These are phyloP conservation scores for Citrullus colocynthis DNA, from an alignment of 306 rosid genomes.

Conservation along the genomic window DNA sequence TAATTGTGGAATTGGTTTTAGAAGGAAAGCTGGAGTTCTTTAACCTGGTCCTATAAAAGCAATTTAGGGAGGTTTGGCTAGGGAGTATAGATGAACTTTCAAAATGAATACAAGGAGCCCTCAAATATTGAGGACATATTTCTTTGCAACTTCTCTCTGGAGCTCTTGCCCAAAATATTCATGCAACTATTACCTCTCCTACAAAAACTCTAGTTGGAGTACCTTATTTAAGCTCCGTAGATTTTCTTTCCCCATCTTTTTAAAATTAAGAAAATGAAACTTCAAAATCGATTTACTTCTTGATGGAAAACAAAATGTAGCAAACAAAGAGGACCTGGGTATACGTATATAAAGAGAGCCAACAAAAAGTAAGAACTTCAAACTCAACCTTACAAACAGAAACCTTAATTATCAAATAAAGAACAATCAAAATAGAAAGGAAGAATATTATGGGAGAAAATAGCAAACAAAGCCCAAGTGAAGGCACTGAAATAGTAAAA, in stretches of 20 bases:
- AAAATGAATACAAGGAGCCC: conserved; percentile 3
- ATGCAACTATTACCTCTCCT: background rate
- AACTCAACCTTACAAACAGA: background rate
- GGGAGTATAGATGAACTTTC: background rate
- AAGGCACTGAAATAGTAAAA: background rate
- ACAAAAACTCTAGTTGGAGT: background rate
- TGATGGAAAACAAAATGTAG: background rate
- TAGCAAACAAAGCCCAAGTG: background rate
- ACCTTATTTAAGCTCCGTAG: background rate
- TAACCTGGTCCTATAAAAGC: background rate
- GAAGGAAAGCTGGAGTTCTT: conserved; percentile 1
- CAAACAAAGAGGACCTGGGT: background rate
- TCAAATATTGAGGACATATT: background rate
- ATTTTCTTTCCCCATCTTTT: background rate
- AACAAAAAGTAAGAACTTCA: background rate
- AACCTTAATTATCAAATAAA: background rate
- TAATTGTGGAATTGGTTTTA: background rate
- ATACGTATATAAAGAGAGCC: background rate
- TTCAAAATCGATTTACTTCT: background rate
- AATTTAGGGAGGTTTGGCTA: background rate
- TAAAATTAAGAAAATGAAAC: background rate
- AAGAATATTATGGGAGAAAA: background rate
- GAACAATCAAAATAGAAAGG: background rate
- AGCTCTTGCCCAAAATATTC: background rate
- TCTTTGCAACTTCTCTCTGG: background rate